Conservation (phyloP, 225 moss, liverwort and hornwort species). For the Ulota crispa region DNA sequence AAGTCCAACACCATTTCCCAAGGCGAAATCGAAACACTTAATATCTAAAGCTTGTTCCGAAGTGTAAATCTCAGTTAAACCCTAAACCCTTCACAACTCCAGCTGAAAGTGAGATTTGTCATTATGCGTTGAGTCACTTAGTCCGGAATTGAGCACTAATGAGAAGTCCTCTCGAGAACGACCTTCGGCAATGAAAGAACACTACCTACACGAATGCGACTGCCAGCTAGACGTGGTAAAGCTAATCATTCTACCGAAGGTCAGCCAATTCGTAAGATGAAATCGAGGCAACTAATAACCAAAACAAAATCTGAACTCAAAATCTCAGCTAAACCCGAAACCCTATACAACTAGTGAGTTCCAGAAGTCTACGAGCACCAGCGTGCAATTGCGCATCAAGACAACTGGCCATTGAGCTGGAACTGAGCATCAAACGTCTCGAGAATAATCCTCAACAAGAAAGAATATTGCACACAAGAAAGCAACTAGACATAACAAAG, state of each 20-base stretch:
- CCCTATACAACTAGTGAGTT: slow-evolving; percentile 17
- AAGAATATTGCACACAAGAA: background rate
- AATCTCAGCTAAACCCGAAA: slow-evolving; percentile 33
- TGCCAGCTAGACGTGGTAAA: background rate
- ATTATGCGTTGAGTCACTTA: background rate
- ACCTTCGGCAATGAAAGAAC: background rate
- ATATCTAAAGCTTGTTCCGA: background rate
- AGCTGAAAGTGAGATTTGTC: background rate
- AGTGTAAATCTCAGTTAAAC: slow-evolving; percentile 23
- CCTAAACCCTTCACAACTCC: slow-evolving; percentile 41
- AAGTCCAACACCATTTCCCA: slow-evolving; percentile 4
- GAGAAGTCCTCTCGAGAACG: background rate
- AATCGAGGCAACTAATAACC: slow-evolving; percentile 1
- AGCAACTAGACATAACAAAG: background rate
- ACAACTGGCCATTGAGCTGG: background rate
- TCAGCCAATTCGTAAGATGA: background rate
- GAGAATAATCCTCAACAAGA: background rate
- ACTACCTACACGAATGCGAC: background rate
- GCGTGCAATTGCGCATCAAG: background rate
- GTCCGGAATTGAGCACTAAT: background rate
- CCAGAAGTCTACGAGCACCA: background rate
- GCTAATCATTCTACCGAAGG: background rate
- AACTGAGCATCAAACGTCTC: background rate
- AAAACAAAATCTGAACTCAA: background rate
- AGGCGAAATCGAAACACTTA: background rate